These are phyloP conservation scores for Aspergillus fijiensis DNA, from an alignment of 2,329 filamentous ascomycete species.

Conservation along the genomic window DNA sequence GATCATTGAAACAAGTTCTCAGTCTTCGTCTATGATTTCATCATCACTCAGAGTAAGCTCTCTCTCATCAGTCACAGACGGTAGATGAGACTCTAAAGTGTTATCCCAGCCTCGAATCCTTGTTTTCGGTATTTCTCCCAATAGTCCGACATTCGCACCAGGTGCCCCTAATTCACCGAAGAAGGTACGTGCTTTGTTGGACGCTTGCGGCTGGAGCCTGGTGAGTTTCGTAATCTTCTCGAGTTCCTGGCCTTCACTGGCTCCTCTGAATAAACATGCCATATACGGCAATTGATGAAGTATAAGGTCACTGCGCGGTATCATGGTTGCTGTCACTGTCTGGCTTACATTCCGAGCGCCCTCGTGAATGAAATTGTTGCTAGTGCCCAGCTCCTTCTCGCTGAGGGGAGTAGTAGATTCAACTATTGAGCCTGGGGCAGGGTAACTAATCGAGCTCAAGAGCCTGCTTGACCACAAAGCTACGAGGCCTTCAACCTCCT, in stretches of 20 bases:
- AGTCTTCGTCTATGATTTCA: conserved; percentile 72
- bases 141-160: neutral
- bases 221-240: conserved; percentile 59
- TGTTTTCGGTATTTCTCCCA: neutral
- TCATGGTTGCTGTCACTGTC: conserved; percentile 28
- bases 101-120: conserved; percentile 21
- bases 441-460: conserved; percentile 38
- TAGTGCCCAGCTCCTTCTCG: neutral
- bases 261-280: conserved; percentile 57
- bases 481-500: conserved; percentile 75
- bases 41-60: conserved; percentile 76
- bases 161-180: conserved; percentile 12
- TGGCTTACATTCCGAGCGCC: conserved; percentile 5
- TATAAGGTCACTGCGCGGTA: conserved; percentile 47
- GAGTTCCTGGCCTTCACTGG: conserved; percentile 52
- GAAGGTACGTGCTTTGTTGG: neutral
- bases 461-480: conserved; percentile 40
- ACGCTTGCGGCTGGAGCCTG: neutral
- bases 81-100: conserved; percentile 21
- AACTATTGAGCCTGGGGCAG: conserved; percentile 16
- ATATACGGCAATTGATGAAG: conserved; percentile 87
- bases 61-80: conserved; percentile 49
- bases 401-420: neutral
- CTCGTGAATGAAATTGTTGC: neutral
- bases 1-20: conserved; percentile 1